These are phyloP conservation scores for Debaryomyces singareniensis DNA, from an alignment of 1,139 yeast genomes.

Conservation along the genomic window DNA sequence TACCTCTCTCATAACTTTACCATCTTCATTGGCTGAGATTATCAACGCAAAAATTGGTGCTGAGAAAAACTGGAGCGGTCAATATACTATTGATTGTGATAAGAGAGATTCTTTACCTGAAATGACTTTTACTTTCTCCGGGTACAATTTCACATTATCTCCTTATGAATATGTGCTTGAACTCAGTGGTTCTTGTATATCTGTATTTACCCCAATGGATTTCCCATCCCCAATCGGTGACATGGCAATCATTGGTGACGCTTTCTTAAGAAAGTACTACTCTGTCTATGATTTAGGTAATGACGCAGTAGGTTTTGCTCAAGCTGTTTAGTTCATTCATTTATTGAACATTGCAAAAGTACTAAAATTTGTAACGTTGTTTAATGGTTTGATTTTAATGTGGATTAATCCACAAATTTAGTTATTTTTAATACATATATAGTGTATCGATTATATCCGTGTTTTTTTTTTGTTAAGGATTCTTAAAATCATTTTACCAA, in stretches of 20 bases:
- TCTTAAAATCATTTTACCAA: too few relatives aligned
- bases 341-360: too few relatives aligned
- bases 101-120: constrained; percentile 81
- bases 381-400: too few relatives aligned
- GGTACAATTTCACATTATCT: constrained; percentile 82
- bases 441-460: too few relatives aligned
- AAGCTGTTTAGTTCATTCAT: constrained; percentile 22
- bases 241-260: constrained; percentile 92
- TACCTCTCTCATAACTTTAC: constrained; percentile 90
- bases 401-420: too few relatives aligned
- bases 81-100: constrained; percentile 86
- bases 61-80: constrained; percentile 94
- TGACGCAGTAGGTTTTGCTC: constrained; percentile 91
- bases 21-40: constrained; percentile 91
- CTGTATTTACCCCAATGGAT: constrained; percentile 95
- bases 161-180: constrained; percentile 91
- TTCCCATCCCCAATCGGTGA: constrained; percentile 97
- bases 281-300: constrained; percentile 86
- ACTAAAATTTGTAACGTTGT: too few relatives aligned
- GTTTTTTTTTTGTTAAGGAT: too few relatives aligned
- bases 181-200: constrained; percentile 88
- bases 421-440: too few relatives aligned
- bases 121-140: constrained; percentile 80
- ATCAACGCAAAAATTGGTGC: constrained; percentile 95
- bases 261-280: constrained; percentile 91